These are phyloP conservation scores for Plantago ovata DNA, from an alignment of 257 asterid genomes.

Conservation along the genomic window DNA sequence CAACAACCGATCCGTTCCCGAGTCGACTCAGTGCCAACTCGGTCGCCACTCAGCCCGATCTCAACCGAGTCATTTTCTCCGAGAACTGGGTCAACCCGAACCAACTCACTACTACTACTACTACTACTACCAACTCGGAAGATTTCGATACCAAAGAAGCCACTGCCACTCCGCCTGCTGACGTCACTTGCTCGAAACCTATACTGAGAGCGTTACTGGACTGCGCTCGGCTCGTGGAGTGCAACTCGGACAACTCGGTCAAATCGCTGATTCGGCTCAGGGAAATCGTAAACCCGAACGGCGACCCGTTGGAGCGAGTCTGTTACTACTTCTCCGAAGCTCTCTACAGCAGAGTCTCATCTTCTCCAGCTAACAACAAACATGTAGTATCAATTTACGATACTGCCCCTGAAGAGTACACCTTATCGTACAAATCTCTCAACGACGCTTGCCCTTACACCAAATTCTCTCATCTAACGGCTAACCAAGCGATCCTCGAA, in stretches of 20 bases:
- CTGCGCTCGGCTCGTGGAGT: slow-evolving; percentile 58
- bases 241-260: slow-evolving; percentile 57
- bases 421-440: slow-evolving; percentile 64
- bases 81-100: slow-evolving; percentile 29
- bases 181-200: slow-evolving; percentile 32
- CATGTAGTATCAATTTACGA: slow-evolving; percentile 25
- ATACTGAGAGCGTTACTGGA: slow-evolving; percentile 56
- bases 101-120: too few relatives aligned
- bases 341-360: slow-evolving; percentile 46
- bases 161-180: too few relatives aligned
- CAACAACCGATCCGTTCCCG: slow-evolving; percentile 59
- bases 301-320: slow-evolving; percentile 77
- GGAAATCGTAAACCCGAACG: slow-evolving; percentile 55
- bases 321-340: slow-evolving; percentile 77
- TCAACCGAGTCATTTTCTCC: slow-evolving; percentile 54
- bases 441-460: slow-evolving; percentile 96
- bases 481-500: slow-evolving; percentile 91
- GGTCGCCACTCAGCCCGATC: slow-evolving; percentile 52
- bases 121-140: too few relatives aligned
- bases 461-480: slow-evolving; percentile 82
- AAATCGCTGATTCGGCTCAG: slow-evolving; percentile 53
- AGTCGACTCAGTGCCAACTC: slow-evolving; percentile 46
- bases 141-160: too few relatives aligned
- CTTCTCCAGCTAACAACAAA: slow-evolving; percentile 19
- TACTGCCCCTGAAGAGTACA: slow-evolving; percentile 63